A percentile compares a stretch with the other conserved stretches of the same genome.
Conservation (phyloP, 257 asterid species). For the Capsicum chinense region DNA sequence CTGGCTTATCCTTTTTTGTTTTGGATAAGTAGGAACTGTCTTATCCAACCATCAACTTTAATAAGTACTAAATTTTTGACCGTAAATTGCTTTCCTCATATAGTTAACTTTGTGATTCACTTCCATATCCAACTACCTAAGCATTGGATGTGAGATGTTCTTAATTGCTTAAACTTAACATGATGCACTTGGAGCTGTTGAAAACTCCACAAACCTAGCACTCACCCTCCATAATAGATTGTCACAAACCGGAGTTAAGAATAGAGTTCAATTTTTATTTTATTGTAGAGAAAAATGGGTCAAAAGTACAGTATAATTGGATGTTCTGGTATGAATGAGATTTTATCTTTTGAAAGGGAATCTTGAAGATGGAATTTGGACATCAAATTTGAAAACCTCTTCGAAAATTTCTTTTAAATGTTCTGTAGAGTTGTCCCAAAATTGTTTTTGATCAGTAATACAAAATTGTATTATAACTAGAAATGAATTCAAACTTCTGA, state of each 20-base stretch:
- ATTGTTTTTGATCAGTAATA: background rate
- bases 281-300: constrained; percentile 1
- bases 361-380: constrained; percentile 11
- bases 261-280: background rate
- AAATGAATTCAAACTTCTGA: constrained; percentile 14
- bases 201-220: constrained; percentile 1
- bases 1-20: background rate
- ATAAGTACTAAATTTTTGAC: background rate
- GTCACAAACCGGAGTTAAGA: background rate
- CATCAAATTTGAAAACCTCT: background rate
- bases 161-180: background rate
- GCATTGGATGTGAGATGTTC: constrained; percentile 1
- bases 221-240: background rate
- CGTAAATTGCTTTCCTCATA: background rate
- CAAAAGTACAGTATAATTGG: background rate
- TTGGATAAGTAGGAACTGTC: background rate
- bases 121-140: constrained; percentile 15
- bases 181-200: constrained; percentile 22
- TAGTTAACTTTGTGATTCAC: constrained; percentile 18
- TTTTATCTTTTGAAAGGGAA: constrained; percentile 15
- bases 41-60: background rate
- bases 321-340: background rate
- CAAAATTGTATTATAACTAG: constrained; percentile 5
- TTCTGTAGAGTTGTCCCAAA: background rate
- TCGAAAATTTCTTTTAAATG: constrained; percentile 1